These are phyloP conservation scores for Wickerhamomyces queroliae DNA, from an alignment of 805 yeast species.

Conservation along the genomic window DNA sequence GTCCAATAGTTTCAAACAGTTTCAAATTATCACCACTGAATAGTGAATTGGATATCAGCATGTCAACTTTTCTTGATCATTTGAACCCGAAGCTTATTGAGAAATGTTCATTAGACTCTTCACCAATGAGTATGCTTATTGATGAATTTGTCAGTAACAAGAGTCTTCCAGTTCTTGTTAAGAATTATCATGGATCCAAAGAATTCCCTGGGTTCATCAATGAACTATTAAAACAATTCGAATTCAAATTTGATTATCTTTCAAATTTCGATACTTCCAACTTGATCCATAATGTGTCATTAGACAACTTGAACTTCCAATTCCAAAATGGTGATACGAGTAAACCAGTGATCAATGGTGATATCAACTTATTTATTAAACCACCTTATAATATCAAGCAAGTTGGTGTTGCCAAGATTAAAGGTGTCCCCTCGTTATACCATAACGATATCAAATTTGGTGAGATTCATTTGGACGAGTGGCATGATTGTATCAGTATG, in stretches of 20 bases:
- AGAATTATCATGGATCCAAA: constrained; percentile 16
- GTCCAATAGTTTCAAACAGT: constrained; percentile 4
- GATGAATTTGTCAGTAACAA: constrained; percentile 12
- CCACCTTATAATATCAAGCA: constrained; percentile 25
- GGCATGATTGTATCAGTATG: constrained; percentile 40
- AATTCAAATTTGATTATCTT: constrained; percentile 11
- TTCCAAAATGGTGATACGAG: constrained; percentile 27
- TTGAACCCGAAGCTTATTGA: constrained; percentile 3
- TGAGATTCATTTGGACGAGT: constrained; percentile 34
- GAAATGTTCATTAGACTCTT: constrained; percentile 5
- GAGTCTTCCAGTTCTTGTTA: constrained; percentile 13
- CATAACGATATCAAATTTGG: constrained; percentile 37
- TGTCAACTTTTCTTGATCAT: constrained; percentile 6
- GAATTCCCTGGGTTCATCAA: constrained; percentile 15
- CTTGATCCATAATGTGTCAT: constrained; percentile 30
- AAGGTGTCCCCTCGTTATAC: constrained; percentile 36
- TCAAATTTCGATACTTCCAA: constrained; percentile 10
- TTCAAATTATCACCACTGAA: constrained; percentile 13
- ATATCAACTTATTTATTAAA: constrained; percentile 26
- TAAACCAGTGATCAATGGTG: constrained; percentile 32
- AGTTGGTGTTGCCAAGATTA: constrained; percentile 29
- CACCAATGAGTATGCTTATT: constrained; percentile 12
- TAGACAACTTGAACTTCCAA: constrained; percentile 30
- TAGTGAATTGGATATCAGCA: constrained; percentile 5
- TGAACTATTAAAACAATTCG: constrained; percentile 12